Evolutionary conservation across 2,329 filamentous ascomycete genomes (phyloP).

Genomic region (Sordariomycetes sp.): DNA sequence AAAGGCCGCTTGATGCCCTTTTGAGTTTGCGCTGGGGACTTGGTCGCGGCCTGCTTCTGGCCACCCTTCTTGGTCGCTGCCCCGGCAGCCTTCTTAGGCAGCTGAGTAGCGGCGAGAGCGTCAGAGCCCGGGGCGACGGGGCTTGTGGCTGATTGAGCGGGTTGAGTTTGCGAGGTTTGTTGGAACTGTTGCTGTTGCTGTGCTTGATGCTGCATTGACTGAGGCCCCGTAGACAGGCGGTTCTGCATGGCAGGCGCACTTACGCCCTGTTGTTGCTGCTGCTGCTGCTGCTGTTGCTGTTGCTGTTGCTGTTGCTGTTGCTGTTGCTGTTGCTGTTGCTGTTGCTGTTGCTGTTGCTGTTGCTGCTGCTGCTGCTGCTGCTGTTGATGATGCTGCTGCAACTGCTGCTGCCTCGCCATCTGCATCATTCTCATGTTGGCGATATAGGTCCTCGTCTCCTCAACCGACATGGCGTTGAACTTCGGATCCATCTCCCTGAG

Average conservation of each 20-base stretch:
- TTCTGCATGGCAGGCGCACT: conserved; percentile 8
- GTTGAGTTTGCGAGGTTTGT: conserved; percentile 19
- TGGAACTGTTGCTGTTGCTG: conserved; percentile 20
- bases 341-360: conserved; percentile 9
- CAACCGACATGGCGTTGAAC: conserved; percentile 9
- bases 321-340: conserved; percentile 16
- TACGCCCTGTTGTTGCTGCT: conserved; percentile 11
- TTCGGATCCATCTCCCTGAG: conserved; percentile 12
- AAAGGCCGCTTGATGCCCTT: conserved; percentile 39
- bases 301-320: conserved; percentile 13
- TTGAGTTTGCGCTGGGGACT: conserved; percentile 20
- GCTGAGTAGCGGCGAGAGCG: conserved; percentile 9
- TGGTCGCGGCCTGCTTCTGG: conserved; percentile 6
- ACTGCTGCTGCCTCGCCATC: conserved; percentile 13
- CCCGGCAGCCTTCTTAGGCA: conserved; percentile 18
- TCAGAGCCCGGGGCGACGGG: conserved; percentile 10
- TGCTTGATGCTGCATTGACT: conserved; percentile 10
- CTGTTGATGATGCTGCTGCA: conserved; percentile 11
- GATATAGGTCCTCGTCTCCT: conserved; percentile 9
- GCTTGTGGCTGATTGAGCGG: conserved; percentile 16
- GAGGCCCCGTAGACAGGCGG: conserved; percentile 10
- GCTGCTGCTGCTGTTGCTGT: conserved; percentile 8
- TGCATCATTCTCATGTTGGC: conserved; percentile 2
- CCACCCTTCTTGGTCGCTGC: conserved; percentile 10
- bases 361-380: conserved; percentile 12